Conservation (phyloP, 2,329 filamentous ascomycete genomes). For the Diplodia mutila region DNA sequence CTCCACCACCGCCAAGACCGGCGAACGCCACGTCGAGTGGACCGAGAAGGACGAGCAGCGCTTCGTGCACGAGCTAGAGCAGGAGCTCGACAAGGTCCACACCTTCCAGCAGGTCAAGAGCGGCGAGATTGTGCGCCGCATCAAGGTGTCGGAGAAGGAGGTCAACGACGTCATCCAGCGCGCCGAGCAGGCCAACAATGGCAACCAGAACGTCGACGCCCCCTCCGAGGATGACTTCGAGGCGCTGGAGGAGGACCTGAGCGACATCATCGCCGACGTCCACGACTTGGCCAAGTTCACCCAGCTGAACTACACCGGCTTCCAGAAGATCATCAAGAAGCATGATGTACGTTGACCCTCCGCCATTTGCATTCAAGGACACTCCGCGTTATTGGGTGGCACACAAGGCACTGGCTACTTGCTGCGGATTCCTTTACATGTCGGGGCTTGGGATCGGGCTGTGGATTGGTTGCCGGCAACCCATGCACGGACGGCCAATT, state of each 20-base stretch:
- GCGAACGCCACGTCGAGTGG: constrained; percentile 63
- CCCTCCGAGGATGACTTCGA: constrained; percentile 92
- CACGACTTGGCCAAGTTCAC: constrained; percentile 98
- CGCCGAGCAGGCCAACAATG: constrained; percentile 49
- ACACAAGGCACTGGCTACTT: no score
- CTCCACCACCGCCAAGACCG: constrained; percentile 21
- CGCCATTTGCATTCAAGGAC: no score
- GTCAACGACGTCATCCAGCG: constrained; percentile 84
- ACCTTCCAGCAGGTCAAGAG: constrained; percentile 97
- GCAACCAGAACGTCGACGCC: constrained; percentile 37
- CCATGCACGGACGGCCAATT: background rate
- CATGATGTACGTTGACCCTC: constrained; percentile 71
- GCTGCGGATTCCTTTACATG: background rate
- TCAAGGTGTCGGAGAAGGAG: constrained; percentile 84
- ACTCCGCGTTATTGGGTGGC: no score
- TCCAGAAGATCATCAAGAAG: constrained; percentile 99
- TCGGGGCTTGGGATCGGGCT: background rate
- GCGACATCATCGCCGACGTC: constrained; percentile 97
- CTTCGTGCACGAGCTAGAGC: constrained; percentile 85
- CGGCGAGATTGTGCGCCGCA: constrained; percentile 90
- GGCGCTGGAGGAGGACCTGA: constrained; percentile 89
- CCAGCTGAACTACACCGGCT: constrained; percentile 97
- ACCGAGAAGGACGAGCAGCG: constrained; percentile 86
- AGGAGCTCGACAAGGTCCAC: constrained; percentile 95
- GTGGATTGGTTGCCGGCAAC: constrained; percentile 2